phyloP scores from a whole-genome alignment of 495 filamentous ascomycete species.

The Usnea hakonensis region DNA sequence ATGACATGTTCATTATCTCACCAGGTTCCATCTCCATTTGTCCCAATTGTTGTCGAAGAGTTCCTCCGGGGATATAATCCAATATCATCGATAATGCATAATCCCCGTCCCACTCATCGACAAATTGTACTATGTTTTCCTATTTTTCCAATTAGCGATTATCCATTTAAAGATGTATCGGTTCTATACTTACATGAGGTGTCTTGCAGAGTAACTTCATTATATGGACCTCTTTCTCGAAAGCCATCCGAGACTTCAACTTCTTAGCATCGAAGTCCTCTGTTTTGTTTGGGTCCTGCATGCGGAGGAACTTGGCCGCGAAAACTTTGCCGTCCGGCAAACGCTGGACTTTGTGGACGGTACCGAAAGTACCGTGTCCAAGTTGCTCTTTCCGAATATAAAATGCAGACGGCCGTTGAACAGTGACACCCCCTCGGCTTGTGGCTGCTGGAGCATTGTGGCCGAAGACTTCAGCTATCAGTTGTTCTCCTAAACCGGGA shows the following conservation, averaged over 20 bases:
- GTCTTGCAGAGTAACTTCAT: neutral
- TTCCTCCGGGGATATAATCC: neutral
- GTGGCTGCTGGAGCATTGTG: no score
- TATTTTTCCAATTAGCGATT: neutral
- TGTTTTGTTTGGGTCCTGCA: no score
- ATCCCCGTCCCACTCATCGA: neutral
- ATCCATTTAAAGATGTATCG: neutral
- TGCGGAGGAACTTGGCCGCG: no score
- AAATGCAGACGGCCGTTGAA: neutral
- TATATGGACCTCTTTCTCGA: neutral
- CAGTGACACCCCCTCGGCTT: no score
- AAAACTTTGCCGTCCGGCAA: neutral
- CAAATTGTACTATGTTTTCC: neutral
- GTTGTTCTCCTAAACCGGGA: neutral
- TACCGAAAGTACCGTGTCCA: neutral
- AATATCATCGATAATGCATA: neutral
- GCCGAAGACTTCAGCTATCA: neutral
- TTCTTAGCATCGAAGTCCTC: neutral
- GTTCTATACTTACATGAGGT: neutral
- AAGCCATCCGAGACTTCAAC: neutral
- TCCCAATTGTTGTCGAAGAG: neutral
- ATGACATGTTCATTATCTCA: neutral
- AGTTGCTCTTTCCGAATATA: neutral
- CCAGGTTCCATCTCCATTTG: neutral
- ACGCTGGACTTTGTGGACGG: neutral